Evolutionary conservation across 495 filamentous ascomycete species (phyloP), one percentile per base, ranked within the genome.

Genomic region (Podospora pseudoanserina): DNA sequence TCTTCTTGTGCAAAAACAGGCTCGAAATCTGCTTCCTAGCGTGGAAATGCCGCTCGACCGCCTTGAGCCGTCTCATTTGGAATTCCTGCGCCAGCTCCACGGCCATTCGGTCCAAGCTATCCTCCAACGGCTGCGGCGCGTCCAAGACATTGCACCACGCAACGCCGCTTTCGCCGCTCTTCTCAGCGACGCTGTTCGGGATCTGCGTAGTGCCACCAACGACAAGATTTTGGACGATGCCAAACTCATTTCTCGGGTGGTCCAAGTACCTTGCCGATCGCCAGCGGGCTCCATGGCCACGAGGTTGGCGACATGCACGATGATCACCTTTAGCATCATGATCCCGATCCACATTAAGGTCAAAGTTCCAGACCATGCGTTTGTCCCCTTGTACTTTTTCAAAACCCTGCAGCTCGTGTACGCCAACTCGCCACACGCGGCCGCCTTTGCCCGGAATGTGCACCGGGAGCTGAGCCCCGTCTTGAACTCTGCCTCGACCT

Each of bases 21-120:
- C 84, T 16, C 85, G 84, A 16, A 90, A 90, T 68, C 84, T 88
- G 34, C 79, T 97, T 2, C 93, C 93, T 4, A 87, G 86, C 16
- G 79, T 88, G 26, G 84, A 85, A 32, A 70, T 96, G 61, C 79
- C 84, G 0, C 73, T 87, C 1, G 82, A 84, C 39, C 81, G 81
- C 11, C 82, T 96, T 7, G 81, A 86, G 27, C 73, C 79, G 11
- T 82, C 84, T 71, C 89, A 94, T 55, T 69, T 86, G 5, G 83
- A 87, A 0, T 71, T 91, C 27, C 75, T 90, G 28, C 80, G 78
- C 5, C 80, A 78, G 18, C 79, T 91, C 75, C 83, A 92, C 27
- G 86, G 87, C 27, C 80, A 86, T 76, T 78, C 85, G 2, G 78
- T 89, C n/a, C 75, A 77, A 9, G 73, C 76, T 16, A 84, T 88